Conservation (phyloP, 2,329 filamentous ascomycete genomes). For the Paecilomyces niveus region DNA sequence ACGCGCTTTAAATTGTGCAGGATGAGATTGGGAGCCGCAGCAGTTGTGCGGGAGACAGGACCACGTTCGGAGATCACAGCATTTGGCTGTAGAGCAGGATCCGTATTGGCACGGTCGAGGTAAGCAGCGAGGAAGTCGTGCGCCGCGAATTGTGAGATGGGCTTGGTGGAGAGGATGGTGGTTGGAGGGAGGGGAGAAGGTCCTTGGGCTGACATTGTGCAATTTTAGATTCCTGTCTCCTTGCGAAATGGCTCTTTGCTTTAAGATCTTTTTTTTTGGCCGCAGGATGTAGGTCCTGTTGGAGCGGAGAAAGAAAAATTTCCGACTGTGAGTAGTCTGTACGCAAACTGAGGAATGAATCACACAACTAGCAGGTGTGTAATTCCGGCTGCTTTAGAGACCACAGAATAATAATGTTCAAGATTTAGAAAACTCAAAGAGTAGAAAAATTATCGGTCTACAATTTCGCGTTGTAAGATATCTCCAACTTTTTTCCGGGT, state of each 20-base stretch:
- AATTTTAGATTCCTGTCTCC: conserved; percentile 1
- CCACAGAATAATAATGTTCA: neutral
- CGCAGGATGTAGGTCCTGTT: neutral
- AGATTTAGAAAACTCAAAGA: neutral
- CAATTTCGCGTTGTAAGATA: neutral
- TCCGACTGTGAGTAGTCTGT: neutral
- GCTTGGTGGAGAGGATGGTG: conserved; percentile 26
- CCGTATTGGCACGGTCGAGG: conserved; percentile 33
- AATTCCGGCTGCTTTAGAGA: neutral
- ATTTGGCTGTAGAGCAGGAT: conserved; percentile 37
- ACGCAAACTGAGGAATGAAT: neutral
- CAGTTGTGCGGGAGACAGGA: conserved; percentile 34
- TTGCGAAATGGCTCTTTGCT: conserved; percentile 9
- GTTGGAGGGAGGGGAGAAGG: conserved; percentile 32
- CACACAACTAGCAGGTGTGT: neutral
- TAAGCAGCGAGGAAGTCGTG: conserved; percentile 37
- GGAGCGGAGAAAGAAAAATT: neutral
- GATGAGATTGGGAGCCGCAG: conserved; percentile 34
- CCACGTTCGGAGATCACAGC: conserved; percentile 38
- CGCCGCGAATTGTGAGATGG: conserved; percentile 31
- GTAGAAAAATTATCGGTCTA: neutral
- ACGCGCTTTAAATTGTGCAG: conserved; percentile 40
- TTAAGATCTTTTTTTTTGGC: conserved; percentile 16
- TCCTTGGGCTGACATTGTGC: conserved; percentile 29
- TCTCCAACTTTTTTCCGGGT: conserved; percentile 1